Conservation (phyloP, 1,139 yeast genomes). For the Magnusiomyces suaveolens region DNA sequence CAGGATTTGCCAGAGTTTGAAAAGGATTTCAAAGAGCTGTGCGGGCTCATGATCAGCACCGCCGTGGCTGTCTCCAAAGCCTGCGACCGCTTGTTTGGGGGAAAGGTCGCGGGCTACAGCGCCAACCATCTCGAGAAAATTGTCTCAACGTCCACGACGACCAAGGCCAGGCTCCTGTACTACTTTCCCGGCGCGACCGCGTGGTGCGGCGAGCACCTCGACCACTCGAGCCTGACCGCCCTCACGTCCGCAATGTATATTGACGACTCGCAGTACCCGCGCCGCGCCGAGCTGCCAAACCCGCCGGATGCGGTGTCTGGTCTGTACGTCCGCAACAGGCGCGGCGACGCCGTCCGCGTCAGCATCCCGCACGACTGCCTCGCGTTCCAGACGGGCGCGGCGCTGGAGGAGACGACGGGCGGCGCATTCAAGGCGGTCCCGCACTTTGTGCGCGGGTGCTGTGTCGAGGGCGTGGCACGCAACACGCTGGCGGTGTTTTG, state of each 20-base stretch:
- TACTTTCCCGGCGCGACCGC: conserved; percentile 33
- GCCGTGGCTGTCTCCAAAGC: conserved; percentile 45
- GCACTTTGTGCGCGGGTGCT: conserved; percentile 44
- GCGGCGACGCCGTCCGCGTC: conserved; percentile 42
- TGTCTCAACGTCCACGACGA: conserved; percentile 43
- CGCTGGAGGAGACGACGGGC: conserved; percentile 45
- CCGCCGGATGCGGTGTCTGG: conserved; percentile 45
- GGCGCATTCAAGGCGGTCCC: conserved; percentile 51
- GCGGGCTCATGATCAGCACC: conserved; percentile 42
- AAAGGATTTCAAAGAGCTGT: conserved; percentile 27
- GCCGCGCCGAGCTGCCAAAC: conserved; percentile 8
- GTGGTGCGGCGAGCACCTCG: conserved; percentile 62
- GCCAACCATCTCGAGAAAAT: conserved; percentile 38
- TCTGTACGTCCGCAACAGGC: conserved; percentile 44
- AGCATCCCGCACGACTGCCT: conserved; percentile 46
- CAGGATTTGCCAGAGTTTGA: conserved; percentile 24
- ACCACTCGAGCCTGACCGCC: conserved; percentile 56
- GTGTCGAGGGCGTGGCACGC: conserved; percentile 36
- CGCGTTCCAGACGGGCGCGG: conserved; percentile 60
- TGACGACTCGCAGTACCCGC: conserved; percentile 30
- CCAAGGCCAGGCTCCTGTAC: conserved; percentile 52
- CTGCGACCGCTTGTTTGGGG: conserved; percentile 41
- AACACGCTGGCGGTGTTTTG: conserved; percentile 57
- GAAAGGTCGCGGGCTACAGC: conserved; percentile 29
- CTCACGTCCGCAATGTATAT: conserved; percentile 48